Conservation (phyloP, 768 basidiomycete species). For the Arthromyces matolae region DNA sequence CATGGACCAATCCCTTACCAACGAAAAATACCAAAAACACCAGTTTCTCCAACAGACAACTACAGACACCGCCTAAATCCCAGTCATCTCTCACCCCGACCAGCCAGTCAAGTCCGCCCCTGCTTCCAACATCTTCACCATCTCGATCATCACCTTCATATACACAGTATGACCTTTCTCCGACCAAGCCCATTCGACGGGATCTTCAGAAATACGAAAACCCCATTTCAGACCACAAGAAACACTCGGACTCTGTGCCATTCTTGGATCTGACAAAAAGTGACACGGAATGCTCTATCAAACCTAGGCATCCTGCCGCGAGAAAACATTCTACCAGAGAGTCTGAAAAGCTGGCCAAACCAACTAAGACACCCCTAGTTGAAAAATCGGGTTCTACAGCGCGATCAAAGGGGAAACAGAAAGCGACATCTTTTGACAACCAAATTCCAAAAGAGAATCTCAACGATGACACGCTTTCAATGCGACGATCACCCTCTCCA, state of each 20-base stretch:
- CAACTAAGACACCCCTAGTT: neutral
- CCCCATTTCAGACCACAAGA: neutral
- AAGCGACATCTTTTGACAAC: conserved; percentile 1
- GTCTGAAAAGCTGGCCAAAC: neutral
- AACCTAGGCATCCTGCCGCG: neutral
- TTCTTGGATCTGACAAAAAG: conserved; percentile 13
- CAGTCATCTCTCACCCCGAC: conserved; percentile 21
- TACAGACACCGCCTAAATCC: conserved; percentile 41
- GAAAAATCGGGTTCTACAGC: neutral
- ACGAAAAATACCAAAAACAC: neutral
- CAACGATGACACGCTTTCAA: too few species aligned
- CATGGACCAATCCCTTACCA: neutral
- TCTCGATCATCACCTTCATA: conserved; percentile 19
- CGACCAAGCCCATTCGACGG: conserved; percentile 14
- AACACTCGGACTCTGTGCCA: conserved; percentile 10
- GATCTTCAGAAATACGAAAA: conserved; percentile 9
- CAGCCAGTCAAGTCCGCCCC: conserved; percentile 13
- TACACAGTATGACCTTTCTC: conserved; percentile 15
- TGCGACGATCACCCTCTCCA: conserved; percentile 21
- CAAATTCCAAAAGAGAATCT: conserved; percentile 7
- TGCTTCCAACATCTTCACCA: conserved; percentile 17
- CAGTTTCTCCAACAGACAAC: conserved; percentile 15
- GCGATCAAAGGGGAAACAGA: conserved; percentile 16
- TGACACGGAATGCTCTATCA: neutral
- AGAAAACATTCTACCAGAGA: neutral